Evolutionary conservation across 192 early-diverging fungal genomes (phyloP), one percentile per base, ranked within the genome.

Genomic region (Coemansia sp.): DNA sequence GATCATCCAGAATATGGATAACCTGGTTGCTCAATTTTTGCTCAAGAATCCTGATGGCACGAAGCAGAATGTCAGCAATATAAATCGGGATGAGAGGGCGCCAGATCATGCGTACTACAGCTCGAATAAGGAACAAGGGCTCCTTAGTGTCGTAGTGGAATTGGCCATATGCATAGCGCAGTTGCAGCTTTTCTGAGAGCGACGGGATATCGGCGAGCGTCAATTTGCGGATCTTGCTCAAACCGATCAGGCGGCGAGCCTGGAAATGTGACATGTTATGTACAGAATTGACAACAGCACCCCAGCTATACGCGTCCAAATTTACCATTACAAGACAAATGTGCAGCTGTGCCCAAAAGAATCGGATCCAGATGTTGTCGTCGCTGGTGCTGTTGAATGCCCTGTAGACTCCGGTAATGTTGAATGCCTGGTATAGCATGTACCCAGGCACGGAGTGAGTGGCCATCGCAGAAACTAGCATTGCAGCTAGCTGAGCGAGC

Each of bases 31-130:
- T 28, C 4, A 75, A 34, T 8, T 68, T 63, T 0, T 57, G 41
- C 8, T 34, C 35, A 7, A 68, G 12, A 2, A 75, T 45, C 0
- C 22, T 20, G 3, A 61, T 22, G n/a, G 59, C 55, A 37, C 68
- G 34, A n/a, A 62, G 4, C 28, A 76, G 18, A 15, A 60, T 63
- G 3, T 61, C 53, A 8, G 68, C n/a, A 7, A 73, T 53, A n/a
- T 64, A 72, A 12, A 81, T 35, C 1, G 79, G 79, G 8, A 81
- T 53, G 59, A 76, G 35, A n/a, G 79, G 79, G 14, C 79, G 66
- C 79, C 79, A 81, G 0, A 70, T 53, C 74, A 81, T 76, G 4
- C 79, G 73, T 3, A 61, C 8, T 28, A 81, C 67, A 18, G 74
- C 79, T 11, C 74, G 74, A 17, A 81, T 64, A 45, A 81, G 28